Percentiles rank a stretch among this genome's conserved stretches.
These are phyloP conservation scores for Cercospora janseana DNA, from an alignment of 2,329 filamentous ascomycete genomes.

Conservation along the genomic window DNA sequence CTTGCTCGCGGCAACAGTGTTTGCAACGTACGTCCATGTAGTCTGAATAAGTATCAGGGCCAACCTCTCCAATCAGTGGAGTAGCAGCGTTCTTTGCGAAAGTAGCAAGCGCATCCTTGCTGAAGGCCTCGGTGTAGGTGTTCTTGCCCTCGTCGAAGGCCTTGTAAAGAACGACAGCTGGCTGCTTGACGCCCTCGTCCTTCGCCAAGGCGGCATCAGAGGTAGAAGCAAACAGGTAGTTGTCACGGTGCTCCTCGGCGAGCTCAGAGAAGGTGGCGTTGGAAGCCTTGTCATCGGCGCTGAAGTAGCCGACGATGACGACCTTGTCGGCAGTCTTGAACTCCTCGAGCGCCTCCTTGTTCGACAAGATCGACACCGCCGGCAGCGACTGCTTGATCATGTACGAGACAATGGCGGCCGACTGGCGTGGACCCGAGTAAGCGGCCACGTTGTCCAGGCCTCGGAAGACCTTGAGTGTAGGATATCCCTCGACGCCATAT, in stretches of 20 bases:
- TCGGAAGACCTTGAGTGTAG: conserved; percentile 98
- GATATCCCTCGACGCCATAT: conserved; percentile 94
- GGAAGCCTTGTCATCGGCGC: conserved; percentile 73
- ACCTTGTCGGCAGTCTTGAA: conserved; percentile 99
- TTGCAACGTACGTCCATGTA: conserved; percentile 75
- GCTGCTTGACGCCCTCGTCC: conserved; percentile 83
- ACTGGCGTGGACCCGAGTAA: conserved; percentile 88
- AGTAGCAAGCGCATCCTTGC: conserved; percentile 71
- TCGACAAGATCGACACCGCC: conserved; percentile 77
- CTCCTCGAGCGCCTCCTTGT: conserved; percentile 75
- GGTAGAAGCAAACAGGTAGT: conserved; percentile 86
- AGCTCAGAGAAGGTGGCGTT: conserved; percentile 80
- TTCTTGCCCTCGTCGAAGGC: conserved; percentile 95
- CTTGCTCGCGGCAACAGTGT: conserved; percentile 3
- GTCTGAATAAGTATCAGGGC: conserved; percentile 89
- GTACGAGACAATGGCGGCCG: conserved; percentile 73
- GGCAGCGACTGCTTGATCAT: conserved; percentile 98
- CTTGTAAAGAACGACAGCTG: conserved; percentile 93
- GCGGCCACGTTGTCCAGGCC: conserved; percentile 75
- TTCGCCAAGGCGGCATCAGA: conserved; percentile 81
- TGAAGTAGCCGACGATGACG: conserved; percentile 86
- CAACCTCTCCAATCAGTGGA: conserved; percentile 91
- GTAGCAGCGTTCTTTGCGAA: conserved; percentile 85
- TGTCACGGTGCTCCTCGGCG: conserved; percentile 76
- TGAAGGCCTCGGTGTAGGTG: conserved; percentile 77